phyloP scores from a whole-genome alignment of 2,329 filamentous ascomycete species.

The Xylaria sp. region DNA sequence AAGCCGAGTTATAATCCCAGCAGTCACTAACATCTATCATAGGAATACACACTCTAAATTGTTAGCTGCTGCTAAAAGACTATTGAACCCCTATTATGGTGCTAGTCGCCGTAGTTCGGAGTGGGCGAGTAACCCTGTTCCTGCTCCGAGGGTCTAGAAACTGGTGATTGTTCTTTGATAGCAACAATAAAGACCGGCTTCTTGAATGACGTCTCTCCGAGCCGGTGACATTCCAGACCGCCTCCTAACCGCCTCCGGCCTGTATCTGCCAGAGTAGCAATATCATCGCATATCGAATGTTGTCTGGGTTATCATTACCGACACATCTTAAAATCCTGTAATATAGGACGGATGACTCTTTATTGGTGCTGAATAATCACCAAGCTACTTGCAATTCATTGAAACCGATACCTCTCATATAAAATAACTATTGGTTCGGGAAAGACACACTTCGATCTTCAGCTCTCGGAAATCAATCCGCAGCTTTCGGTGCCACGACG shows the following conservation, averaged over 20 bases:
- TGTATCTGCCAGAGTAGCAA: background rate
- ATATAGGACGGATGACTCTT: no score
- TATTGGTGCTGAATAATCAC: no score
- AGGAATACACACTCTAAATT: background rate
- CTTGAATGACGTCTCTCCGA: conserved; percentile 10
- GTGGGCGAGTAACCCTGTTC: conserved; percentile 10
- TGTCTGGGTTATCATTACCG: background rate
- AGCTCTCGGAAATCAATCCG: background rate
- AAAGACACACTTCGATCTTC: background rate
- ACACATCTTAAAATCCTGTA: no score
- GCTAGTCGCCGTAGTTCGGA: conserved; percentile 32
- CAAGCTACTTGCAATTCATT: background rate
- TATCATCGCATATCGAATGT: background rate
- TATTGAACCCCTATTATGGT: background rate
- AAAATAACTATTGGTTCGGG: background rate
- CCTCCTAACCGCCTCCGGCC: background rate
- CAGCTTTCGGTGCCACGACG: conserved; percentile 2
- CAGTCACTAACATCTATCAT: background rate
- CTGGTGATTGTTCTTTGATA: conserved; percentile 10
- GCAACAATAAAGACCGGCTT: conserved; percentile 6
- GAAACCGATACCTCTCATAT: background rate
- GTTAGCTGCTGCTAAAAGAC: conserved; percentile 10
- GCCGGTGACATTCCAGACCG: background rate
- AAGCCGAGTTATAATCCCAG: background rate
- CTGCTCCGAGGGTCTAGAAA: conserved; percentile 3